These are phyloP conservation scores for Triticum turgidum DNA, from an alignment of 176 grass and related monocot species.

Conservation along the genomic window DNA sequence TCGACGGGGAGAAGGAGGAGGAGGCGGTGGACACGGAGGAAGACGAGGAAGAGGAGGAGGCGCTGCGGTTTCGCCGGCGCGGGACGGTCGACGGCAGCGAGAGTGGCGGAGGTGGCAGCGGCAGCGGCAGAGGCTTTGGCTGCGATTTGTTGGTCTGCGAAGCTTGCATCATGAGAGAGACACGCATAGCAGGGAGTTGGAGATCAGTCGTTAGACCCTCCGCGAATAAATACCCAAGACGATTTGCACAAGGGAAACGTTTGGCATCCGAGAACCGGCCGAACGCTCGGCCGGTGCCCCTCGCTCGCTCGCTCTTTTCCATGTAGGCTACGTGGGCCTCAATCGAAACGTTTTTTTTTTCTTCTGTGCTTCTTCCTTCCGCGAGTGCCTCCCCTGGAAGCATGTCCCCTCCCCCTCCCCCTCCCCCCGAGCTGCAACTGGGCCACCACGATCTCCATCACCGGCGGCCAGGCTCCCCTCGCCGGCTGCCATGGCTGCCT, in stretches of 20 bases:
- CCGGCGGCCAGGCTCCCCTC: no score
- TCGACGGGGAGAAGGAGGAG: slow-evolving; percentile 20
- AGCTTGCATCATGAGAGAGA: slow-evolving; percentile 25
- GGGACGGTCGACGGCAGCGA: slow-evolving; percentile 26
- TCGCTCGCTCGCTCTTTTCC: no score
- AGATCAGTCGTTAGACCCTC: not conserved
- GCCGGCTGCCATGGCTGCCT: no score
- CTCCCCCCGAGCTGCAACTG: no score
- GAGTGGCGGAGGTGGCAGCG: slow-evolving; percentile 54
- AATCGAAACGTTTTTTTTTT: no score
- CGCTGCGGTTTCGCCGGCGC: slow-evolving; percentile 20
- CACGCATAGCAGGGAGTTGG: not conserved
- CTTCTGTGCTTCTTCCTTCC: no score
- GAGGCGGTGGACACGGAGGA: slow-evolving; percentile 16
- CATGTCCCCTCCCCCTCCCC: no score
- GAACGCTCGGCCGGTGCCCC: no score
- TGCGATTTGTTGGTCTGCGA: slow-evolving; percentile 15
- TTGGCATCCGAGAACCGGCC: no score
- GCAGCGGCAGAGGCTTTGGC: slow-evolving; percentile 29
- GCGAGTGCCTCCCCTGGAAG: no score
- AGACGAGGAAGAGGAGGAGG: slow-evolving; percentile 9
- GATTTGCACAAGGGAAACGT: not conserved
- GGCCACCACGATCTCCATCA: no score
- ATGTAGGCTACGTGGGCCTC: no score
- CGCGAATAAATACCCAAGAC: not conserved